Evolutionary conservation across 805 yeast genomes (phyloP).

Genomic region (Ogataea sp.): DNA sequence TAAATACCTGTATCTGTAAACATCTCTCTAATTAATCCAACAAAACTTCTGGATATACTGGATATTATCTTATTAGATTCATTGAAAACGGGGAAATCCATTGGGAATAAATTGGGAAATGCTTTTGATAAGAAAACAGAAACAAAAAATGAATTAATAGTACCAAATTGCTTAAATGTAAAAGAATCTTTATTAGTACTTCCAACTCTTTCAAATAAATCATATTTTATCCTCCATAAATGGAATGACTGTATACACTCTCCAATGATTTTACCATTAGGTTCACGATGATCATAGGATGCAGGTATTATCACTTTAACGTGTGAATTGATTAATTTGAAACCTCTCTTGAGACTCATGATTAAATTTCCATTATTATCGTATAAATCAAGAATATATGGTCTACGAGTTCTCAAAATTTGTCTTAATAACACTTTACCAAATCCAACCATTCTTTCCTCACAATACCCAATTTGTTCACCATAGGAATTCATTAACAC

Average conservation of each 20-base stretch:
- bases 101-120: constrained; percentile 79
- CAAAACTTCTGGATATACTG: constrained; percentile 79
- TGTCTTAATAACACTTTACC: constrained; percentile 72
- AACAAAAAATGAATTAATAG: constrained; percentile 78
- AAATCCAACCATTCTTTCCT: constrained; percentile 72
- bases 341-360: constrained; percentile 70
- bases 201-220: constrained; percentile 47
- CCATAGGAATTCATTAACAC: constrained; percentile 68
- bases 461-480: constrained; percentile 66
- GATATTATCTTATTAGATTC: constrained; percentile 54
- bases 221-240: constrained; percentile 84
- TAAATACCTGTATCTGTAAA: constrained; percentile 95
- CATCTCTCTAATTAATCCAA: constrained; percentile 86
- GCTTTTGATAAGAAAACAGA: no score
- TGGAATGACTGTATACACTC: constrained; percentile 94
- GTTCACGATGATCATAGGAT: constrained; percentile 20
- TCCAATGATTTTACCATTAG: constrained; percentile 53
- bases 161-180: constrained; percentile 71
- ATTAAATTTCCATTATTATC: constrained; percentile 54
- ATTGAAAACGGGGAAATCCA: constrained; percentile 73
- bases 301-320: constrained; percentile 71
- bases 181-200: constrained; percentile 19
- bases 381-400: constrained; percentile 67
- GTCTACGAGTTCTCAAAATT: constrained; percentile 76
- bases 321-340: constrained; percentile 83